A percentile compares a stretch with the other conserved stretches of the same genome.
Conservation (phyloP, 108 stramenopile species). For the Nitzschia sp. region DNA sequence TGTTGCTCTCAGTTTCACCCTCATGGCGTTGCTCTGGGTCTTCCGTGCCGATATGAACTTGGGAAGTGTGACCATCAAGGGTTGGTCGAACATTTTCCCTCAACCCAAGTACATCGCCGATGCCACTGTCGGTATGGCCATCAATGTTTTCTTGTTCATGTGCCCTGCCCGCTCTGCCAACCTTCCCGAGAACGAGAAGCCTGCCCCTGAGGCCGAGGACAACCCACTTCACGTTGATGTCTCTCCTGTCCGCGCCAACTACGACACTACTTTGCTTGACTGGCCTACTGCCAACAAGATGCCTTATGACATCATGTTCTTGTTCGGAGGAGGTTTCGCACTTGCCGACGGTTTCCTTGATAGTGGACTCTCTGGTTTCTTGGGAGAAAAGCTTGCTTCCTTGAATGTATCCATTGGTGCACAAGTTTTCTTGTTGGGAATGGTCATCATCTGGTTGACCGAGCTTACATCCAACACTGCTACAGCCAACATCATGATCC, state of each 20-base stretch:
- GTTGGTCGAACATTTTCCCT: slow-evolving; percentile 20
- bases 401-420: not conserved
- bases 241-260: not conserved
- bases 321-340: slow-evolving; percentile 23
- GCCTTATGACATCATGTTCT: slow-evolving; percentile 13
- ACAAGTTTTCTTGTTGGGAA: not conserved
- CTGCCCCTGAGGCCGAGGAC: not conserved
- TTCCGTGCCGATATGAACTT: slow-evolving; percentile 17
- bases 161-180: not conserved
- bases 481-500: slow-evolving; percentile 16
- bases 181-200: not conserved
- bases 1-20: slow-evolving; percentile 7
- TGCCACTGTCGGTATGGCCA: slow-evolving; percentile 19
- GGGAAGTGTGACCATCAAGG: not conserved
- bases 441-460: slow-evolving; percentile 8
- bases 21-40: slow-evolving; percentile 12
- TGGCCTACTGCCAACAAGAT: slow-evolving; percentile 13
- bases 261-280: slow-evolving; percentile 6
- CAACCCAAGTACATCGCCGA: slow-evolving; percentile 5
- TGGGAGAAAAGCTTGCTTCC: slow-evolving; percentile 3
- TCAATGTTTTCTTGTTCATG: slow-evolving; percentile 15
- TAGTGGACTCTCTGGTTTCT: slow-evolving; percentile 3
- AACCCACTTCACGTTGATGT: not conserved
- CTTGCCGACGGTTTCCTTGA: slow-evolving; percentile 16
- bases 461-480: slow-evolving; percentile 14